Conservation (phyloP, 1,139 yeast species). For the Debaryomyces singareniensis region DNA sequence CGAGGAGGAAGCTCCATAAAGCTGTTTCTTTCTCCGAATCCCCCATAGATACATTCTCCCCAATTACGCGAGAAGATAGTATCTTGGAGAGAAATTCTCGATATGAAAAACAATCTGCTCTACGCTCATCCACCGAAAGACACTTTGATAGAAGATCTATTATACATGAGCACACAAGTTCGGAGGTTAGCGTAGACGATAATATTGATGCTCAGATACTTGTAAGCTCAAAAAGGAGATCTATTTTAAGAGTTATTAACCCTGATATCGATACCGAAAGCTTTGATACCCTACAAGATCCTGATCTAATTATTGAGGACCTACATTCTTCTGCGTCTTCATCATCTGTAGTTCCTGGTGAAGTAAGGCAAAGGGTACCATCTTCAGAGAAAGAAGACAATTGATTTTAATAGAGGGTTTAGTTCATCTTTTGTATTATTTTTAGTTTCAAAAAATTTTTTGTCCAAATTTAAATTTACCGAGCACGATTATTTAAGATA, state of each 20-base stretch:
- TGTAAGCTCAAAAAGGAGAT: conserved; percentile 64
- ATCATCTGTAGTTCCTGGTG: conserved; percentile 2
- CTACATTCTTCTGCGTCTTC: background rate
- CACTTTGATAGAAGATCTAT: conserved; percentile 5
- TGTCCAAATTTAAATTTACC: too few species aligned
- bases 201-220: conserved; percentile 66
- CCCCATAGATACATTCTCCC: conserved; percentile 3
- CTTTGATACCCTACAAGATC: background rate
- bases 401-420: background rate
- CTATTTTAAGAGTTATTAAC: conserved; percentile 57
- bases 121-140: conserved; percentile 10
- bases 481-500: background rate
- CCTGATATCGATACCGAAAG: conserved; percentile 39
- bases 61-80: background rate
- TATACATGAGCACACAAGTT: conserved; percentile 10
- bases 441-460: background rate
- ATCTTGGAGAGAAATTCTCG: conserved; percentile 3
- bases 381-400: conserved; percentile 15
- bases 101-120: background rate
- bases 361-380: conserved; percentile 24
- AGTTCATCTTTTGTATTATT: background rate
- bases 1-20: conserved; percentile 10
- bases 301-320: background rate
- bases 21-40: conserved; percentile 17
- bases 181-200: conserved; percentile 27